Conservation (phyloP, 176 grass and related monocot genomes). For the Oryza officinalis region DNA sequence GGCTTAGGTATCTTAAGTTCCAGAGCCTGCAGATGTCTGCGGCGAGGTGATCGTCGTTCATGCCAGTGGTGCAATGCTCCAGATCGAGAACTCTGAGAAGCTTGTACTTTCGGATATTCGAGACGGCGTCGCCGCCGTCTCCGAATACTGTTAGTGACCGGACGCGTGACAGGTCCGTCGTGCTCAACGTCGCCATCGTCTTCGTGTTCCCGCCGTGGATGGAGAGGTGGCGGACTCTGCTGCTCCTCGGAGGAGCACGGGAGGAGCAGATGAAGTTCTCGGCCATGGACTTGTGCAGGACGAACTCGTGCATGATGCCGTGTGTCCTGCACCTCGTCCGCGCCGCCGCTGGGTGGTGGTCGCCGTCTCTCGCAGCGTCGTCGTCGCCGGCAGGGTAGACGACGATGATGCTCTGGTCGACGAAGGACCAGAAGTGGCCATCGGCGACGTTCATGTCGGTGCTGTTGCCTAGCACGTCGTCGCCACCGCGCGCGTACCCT, state of each 20-base stretch:
- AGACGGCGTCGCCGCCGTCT: constrained; percentile 11
- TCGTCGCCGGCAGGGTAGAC: not conserved
- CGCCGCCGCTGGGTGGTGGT: not conserved
- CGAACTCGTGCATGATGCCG: constrained; percentile 43
- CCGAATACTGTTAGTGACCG: constrained; percentile 35
- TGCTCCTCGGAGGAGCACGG: no score
- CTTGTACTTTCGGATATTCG: constrained; percentile 17
- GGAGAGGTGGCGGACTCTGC: constrained; percentile 30
- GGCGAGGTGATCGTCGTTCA: constrained; percentile 16
- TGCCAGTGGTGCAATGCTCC: constrained; percentile 6
- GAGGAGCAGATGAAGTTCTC: constrained; percentile 16
- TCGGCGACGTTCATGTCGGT: constrained; percentile 35
- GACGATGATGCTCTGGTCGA: constrained; percentile 31
- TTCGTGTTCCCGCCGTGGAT: constrained; percentile 7
- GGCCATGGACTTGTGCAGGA: constrained; percentile 26
- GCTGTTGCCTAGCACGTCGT: not conserved
- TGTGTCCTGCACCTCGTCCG: constrained; percentile 1
- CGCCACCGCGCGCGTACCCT: constrained; percentile 34
- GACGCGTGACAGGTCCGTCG: constrained; percentile 27
- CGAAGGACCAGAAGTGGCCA: constrained; percentile 10
- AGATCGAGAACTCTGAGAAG: constrained; percentile 36
- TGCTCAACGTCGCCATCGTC: not conserved
- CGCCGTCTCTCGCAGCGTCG: not conserved
- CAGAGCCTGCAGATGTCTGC: constrained; percentile 27
- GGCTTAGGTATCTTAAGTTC: constrained; percentile 37